A percentile compares a stretch with the other conserved stretches of the same genome.
Evolutionary conservation across 1,284 basidiomycete species (phyloP).

Genomic region (Fomitopsis pinicola): DNA sequence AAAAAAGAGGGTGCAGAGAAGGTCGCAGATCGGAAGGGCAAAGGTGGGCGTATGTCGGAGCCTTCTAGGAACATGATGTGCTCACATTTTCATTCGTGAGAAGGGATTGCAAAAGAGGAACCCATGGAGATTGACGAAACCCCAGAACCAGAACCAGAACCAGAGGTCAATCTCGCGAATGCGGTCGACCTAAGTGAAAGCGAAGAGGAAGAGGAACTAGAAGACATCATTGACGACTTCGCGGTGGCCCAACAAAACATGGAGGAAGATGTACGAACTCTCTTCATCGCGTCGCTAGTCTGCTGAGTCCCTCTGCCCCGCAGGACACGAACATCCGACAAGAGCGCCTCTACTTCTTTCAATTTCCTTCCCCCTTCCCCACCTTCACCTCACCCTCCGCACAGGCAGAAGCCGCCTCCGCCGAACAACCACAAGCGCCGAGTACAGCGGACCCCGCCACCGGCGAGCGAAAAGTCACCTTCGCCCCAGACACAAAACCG

Average conservation of each 20-base stretch:
- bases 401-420: constrained; percentile 20
- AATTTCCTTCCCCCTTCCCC: constrained; percentile 90
- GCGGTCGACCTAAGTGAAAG: constrained; percentile 80
- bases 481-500: constrained; percentile 55
- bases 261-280: constrained; percentile 31
- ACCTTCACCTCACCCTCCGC: constrained; percentile 45
- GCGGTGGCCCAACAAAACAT: constrained; percentile 34
- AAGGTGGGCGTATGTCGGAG: constrained; percentile 26
- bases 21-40: constrained; percentile 23
- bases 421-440: constrained; percentile 30
- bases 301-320: neutral
- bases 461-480: constrained; percentile 43
- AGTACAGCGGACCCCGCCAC: constrained; percentile 16
- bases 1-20: constrained; percentile 37
- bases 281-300: constrained; percentile 5
- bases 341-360: constrained; percentile 85
- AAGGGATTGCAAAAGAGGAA: constrained; percentile 16
- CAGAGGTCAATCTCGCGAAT: constrained; percentile 59
- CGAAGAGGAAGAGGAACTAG: constrained; percentile 83
- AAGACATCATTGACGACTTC: constrained; percentile 85
- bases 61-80: no score
- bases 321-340: constrained; percentile 48
- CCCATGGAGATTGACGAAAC: constrained; percentile 30
- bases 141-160: constrained; percentile 29
- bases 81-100: neutral